Base-by-base conservation (phyloP, 768 basidiomycete genomes). In the Saitozyma podzolica region DNA sequence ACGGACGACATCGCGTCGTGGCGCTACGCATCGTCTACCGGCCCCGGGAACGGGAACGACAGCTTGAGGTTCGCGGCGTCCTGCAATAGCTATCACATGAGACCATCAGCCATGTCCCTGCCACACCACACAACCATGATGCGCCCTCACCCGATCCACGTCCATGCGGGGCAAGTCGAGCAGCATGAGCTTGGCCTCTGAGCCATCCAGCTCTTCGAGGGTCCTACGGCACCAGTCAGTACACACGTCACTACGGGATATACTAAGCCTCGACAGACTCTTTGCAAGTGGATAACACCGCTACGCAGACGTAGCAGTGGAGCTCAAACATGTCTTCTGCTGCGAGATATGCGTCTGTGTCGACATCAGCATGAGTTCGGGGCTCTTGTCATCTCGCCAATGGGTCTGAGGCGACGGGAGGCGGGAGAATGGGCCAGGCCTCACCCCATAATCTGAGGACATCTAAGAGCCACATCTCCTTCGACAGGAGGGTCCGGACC, bases 301-400 rank as follows among this genome's bases (percentile, higher is more conserved):
- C 68, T 6, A 76, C 74, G 51, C 72, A 76, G n/a, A 73, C 70
- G 52, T 76, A 76, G 50, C 74, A 76, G 55, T 76, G 74, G 17
- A 76, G 56, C 16, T 65, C 67, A 59, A 76, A 76, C 74, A 72
- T 76, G 62, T 76, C 72, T 39, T 71, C 72, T 13, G 70, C 64
- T 6, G 74, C 74, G 40, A 76, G 65, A 43, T 76, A 76, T 7
- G 74, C 66, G 56, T 76, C 74, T 76, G 45, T 5, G 29, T 29
- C 29, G 5, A 29, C 19, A 56, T 59, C 49, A 63, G 59, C 57
- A 53, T 8, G 19, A 1, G 2, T 40, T 29, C 14, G 42, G 17
- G 45, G 2, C 5, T 29, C 29, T 29, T 5, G 29, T 29, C 5
- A 29, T 29, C 29, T 29, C 5, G 29, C 29, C 29, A 5, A 29